These are phyloP conservation scores for Tolypocladium album DNA, from an alignment of 2,329 filamentous ascomycete species.

Conservation along the genomic window DNA sequence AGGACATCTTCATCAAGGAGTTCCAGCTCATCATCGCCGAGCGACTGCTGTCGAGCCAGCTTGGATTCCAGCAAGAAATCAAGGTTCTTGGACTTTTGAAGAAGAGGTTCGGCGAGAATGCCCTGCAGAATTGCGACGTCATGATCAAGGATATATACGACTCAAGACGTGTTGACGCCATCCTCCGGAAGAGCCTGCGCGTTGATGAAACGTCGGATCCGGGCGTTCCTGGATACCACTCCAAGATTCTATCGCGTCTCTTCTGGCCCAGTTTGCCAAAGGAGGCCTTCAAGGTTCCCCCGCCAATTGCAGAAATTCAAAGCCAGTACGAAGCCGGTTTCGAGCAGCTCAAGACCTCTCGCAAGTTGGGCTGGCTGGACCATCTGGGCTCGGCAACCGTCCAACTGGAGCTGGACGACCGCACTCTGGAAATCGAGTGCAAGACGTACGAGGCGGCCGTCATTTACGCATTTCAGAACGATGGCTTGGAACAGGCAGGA, in stretches of 20 bases:
- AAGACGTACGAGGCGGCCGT: conserved; percentile 80
- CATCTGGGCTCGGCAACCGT: conserved; percentile 71
- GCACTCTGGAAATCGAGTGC: conserved; percentile 60
- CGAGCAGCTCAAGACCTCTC: conserved; percentile 66
- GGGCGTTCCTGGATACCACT: conserved; percentile 42
- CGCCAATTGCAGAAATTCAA: conserved; percentile 49
- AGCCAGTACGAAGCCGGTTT: conserved; percentile 65
- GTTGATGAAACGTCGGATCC: conserved; percentile 5
- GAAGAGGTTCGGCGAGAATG: conserved; percentile 72
- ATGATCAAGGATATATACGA: conserved; percentile 93
- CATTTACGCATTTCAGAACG: conserved; percentile 67
- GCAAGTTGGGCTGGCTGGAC: conserved; percentile 83
- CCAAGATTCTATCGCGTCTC: conserved; percentile 80
- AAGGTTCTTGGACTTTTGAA: conserved; percentile 82
- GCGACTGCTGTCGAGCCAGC: conserved; percentile 57
- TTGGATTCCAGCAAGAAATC: conserved; percentile 66
- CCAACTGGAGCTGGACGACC: conserved; percentile 73
- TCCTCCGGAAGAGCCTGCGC: conserved; percentile 41
- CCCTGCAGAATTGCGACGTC: conserved; percentile 88
- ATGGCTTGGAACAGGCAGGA: conserved; percentile 21
- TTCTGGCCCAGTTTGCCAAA: conserved; percentile 83
- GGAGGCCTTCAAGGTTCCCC: conserved; percentile 56
- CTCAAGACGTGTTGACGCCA: conserved; percentile 61
- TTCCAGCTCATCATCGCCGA: conserved; percentile 85
- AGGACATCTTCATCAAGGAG: conserved; percentile 89